Conservation (phyloP, 2,329 filamentous ascomycete genomes). For the Nigrograna mackinnonii region DNA sequence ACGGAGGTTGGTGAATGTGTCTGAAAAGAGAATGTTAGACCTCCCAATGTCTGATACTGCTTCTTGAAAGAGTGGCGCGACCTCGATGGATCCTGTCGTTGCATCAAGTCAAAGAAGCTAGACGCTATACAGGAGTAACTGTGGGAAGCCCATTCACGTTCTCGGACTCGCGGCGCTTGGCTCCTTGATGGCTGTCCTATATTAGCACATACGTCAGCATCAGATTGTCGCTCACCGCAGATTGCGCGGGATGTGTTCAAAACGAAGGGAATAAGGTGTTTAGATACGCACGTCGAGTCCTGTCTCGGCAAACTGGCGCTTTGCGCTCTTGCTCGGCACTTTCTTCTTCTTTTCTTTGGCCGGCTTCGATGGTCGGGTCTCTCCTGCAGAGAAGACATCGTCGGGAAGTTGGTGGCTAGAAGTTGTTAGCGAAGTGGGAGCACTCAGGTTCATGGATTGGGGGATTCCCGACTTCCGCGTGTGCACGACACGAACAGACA, state of each 20-base stretch:
- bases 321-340: slow-evolving; percentile 30
- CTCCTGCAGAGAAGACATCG: slow-evolving; percentile 84
- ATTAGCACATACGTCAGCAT: slow-evolving; percentile 41
- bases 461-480: slow-evolving; percentile 73
- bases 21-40: too few species aligned
- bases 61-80: too few species aligned
- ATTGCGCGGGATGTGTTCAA: slow-evolving; percentile 17
- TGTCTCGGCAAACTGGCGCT: slow-evolving; percentile 49
- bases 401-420: slow-evolving; percentile 81
- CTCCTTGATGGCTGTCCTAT: slow-evolving; percentile 36
- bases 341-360: slow-evolving; percentile 46
- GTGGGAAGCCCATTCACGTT: slow-evolving; percentile 31
- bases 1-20: too few species aligned
- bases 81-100: too few species aligned
- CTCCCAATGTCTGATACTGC: too few species aligned
- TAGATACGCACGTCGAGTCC: slow-evolving; percentile 50
- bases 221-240: slow-evolving; percentile 20
- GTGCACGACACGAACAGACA: slow-evolving; percentile 80
- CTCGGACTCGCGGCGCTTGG: slow-evolving; percentile 37
- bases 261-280: slow-evolving; percentile 16
- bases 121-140: slow-evolving; percentile 33
- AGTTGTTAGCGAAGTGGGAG: slow-evolving; percentile 20
- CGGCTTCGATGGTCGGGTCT: slow-evolving; percentile 54
- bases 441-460: neutral
- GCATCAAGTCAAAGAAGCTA: too few species aligned